Base-by-base conservation (phyloP, 192 early-diverging fungal species). In the Backusella liffmaniae region DNA sequence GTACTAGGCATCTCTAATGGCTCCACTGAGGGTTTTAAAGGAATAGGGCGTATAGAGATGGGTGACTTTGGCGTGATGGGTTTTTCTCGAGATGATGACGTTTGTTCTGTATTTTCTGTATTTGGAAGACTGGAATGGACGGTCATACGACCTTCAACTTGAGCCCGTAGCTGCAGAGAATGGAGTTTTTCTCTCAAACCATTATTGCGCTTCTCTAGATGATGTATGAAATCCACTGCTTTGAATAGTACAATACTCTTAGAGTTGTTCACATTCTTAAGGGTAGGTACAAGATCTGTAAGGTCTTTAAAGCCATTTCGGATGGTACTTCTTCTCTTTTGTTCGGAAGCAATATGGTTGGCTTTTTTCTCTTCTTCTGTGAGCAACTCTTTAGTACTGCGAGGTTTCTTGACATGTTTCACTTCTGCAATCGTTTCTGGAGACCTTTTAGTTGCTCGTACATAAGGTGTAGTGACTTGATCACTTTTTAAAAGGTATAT, bases 231-330 rank as follows among this genome's bases (percentile, higher is more conserved):
- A 42, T 90, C 92, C 6, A 93, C 90, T 26, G 92, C 86, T 69
- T 92, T 91, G 78, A 88, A 89, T 23, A 93, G 75, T 34, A 93
- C 89, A 1, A 89, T 89, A 46, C 86, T 89, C 73, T 93, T 93
- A 34, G 89, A 91, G 83, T 86, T 88, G 67, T 90, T 90, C 12
- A 89, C 75, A 51, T 90, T 89, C 51, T 86, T 94, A 34, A 98
- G 84, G 1, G 90, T 91, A 9, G 96, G 95, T 46, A 98, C 92
- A 51, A 96, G 88, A 42, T 94, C 93, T 21, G 94, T 93, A 74
- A 98, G 90, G 77, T 96, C 92, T 78, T 95, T 93, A 85, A 97
- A 97, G 39, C 97, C 97, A 37, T 85, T 85, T n/a, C 95, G 91
- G 51, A 94, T 93, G 4, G 90, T 86, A 51, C 90, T 91, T 39